Evolutionary conservation across 495 filamentous ascomycete genomes (phyloP).

Genomic region (Penicillium lagena): DNA sequence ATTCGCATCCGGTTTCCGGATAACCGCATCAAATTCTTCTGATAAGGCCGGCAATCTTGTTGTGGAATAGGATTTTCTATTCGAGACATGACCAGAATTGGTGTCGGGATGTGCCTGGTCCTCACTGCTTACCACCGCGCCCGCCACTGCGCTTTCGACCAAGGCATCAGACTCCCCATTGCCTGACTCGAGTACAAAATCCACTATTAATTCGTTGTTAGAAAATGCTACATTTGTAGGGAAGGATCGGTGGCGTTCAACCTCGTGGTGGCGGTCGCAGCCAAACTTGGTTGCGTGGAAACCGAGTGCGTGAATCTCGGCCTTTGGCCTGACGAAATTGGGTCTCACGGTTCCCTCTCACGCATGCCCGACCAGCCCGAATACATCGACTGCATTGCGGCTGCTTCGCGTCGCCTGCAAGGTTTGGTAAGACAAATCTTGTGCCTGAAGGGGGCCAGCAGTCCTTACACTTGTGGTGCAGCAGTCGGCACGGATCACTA

Average conservation of each 20-base stretch:
- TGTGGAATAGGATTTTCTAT: neutral
- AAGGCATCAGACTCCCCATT: slow-evolving; percentile 8
- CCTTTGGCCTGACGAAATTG: slow-evolving; percentile 12
- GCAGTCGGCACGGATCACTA: slow-evolving; percentile 18
- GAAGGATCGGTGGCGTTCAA: neutral
- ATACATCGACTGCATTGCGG: slow-evolving; percentile 17
- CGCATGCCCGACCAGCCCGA: slow-evolving; percentile 13
- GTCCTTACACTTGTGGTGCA: slow-evolving; percentile 17
- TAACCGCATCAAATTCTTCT: neutral
- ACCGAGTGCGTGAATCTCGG: slow-evolving; percentile 9
- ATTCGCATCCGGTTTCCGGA: neutral
- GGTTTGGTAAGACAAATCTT: neutral
- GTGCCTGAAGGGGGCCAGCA: neutral
- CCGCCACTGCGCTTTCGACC: neutral
- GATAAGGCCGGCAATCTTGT: neutral
- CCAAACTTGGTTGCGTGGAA: slow-evolving; percentile 21
- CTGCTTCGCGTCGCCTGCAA: slow-evolving; percentile 12
- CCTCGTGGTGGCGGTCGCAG: slow-evolving; percentile 18
- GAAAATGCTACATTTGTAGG: neutral
- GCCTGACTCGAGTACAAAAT: slow-evolving; percentile 18
- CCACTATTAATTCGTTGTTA: slow-evolving; percentile 5
- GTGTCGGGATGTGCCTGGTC: neutral
- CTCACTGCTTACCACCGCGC: no score
- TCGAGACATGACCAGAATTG: neutral
- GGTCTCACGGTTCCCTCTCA: slow-evolving; percentile 6